phyloP scores from a whole-genome alignment of 1,284 basidiomycete species.

The Rhodotorula glutinis region DNA sequence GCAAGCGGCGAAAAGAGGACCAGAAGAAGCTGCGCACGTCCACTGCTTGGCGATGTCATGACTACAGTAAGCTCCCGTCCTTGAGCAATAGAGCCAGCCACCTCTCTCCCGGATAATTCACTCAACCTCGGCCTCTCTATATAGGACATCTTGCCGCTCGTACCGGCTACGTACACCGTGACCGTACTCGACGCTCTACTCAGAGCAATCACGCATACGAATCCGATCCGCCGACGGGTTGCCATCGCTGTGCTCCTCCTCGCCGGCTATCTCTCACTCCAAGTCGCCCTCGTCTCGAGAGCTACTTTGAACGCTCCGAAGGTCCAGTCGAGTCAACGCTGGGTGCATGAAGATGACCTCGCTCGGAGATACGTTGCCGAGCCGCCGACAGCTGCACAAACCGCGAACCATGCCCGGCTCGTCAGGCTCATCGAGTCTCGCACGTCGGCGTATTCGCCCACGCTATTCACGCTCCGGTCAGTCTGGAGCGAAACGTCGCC shows the following conservation, averaged over 20 bases:
- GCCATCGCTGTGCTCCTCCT: constrained; percentile 16
- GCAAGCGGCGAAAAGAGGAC: no score
- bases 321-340: neutral
- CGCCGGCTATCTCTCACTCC: neutral
- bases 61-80: neutral
- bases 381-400: constrained; percentile 8
- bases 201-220: constrained; percentile 17
- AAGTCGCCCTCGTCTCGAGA: neutral
- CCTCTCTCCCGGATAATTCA: neutral
- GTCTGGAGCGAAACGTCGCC: constrained; percentile 8
- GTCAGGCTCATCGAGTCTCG: constrained; percentile 17
- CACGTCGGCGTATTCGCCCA: constrained; percentile 13
- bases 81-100: no score
- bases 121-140: no score
- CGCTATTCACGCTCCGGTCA: constrained; percentile 14
- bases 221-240: constrained; percentile 9
- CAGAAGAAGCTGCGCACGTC: neutral
- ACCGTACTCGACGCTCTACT: constrained; percentile 23
- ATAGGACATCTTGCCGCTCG: constrained; percentile 30
- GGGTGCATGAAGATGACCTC: constrained; percentile 11
- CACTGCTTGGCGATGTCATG: neutral
- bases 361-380: constrained; percentile 17
- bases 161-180: constrained; percentile 13
- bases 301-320: constrained; percentile 9
- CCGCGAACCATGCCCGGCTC: constrained; percentile 3